Conservation (phyloP, 192 early-diverging fungal species). For the Coemansia sp. region DNA sequence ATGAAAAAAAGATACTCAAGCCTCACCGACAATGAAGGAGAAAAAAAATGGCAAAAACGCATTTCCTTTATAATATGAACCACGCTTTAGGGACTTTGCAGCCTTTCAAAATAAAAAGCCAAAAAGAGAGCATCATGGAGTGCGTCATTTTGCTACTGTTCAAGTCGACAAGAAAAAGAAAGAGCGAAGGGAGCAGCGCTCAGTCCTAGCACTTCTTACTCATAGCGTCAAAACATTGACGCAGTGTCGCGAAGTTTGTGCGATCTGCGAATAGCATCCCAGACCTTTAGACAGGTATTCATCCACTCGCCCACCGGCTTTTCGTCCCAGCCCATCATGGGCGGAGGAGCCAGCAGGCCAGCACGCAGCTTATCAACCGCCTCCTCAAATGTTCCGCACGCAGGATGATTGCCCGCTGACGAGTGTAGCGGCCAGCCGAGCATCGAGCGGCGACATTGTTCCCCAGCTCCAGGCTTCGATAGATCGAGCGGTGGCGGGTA, state of each 20-base stretch:
- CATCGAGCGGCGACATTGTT: not conserved
- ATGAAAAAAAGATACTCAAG: not conserved
- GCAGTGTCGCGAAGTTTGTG: slow-evolving; percentile 10
- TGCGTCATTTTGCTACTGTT: too few relatives aligned
- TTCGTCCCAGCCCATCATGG: not conserved
- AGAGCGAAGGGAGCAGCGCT: too few relatives aligned
- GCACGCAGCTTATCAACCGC: slow-evolving; percentile 1
- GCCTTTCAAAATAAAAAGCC: too few relatives aligned
- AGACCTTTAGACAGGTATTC: slow-evolving; percentile 20
- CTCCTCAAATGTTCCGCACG: slow-evolving; percentile 2
- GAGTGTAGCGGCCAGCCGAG: not conserved
- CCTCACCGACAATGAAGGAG: not conserved
- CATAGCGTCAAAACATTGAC: not conserved
- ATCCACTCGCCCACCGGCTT: slow-evolving; percentile 26
- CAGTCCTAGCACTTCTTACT: too few relatives aligned
- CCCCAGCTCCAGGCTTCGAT: not conserved
- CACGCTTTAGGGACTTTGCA: too few relatives aligned
- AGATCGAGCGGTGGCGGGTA: slow-evolving; percentile 6
- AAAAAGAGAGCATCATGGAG: too few relatives aligned
- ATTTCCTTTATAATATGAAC: too few relatives aligned
- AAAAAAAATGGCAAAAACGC: not conserved
- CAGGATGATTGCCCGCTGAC: not conserved
- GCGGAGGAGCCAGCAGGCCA: not conserved
- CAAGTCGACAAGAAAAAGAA: not conserved
- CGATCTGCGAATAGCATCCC: slow-evolving; percentile 49